These are phyloP conservation scores for Mycena galericulata DNA, from an alignment of 768 basidiomycete species.

Conservation along the genomic window DNA sequence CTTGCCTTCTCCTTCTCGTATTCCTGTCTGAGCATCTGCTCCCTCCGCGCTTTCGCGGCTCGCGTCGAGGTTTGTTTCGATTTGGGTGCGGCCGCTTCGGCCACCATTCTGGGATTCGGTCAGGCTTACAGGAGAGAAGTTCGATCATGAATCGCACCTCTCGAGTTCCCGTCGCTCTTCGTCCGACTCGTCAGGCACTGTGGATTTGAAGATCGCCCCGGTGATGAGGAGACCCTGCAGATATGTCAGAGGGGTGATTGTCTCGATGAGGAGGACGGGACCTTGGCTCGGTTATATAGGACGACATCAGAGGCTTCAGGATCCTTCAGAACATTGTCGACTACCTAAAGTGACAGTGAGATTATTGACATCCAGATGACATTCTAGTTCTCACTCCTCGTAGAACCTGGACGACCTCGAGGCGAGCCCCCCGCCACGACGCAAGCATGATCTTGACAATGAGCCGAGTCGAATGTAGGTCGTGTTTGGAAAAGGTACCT, in stretches of 20 bases:
- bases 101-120: slow-evolving; percentile 74
- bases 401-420: slow-evolving; percentile 93
- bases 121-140: slow-evolving; percentile 19
- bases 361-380: slow-evolving; percentile 9
- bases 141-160: slow-evolving; percentile 63
- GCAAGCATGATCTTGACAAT: slow-evolving; percentile 85
- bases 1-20: slow-evolving; percentile 44
- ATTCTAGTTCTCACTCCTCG: slow-evolving; percentile 61
- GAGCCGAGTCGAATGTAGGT: background rate
- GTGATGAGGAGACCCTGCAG: slow-evolving; percentile 85
- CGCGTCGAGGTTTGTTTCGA: slow-evolving; percentile 60
- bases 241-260: background rate
- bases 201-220: slow-evolving; percentile 90
- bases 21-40: slow-evolving; percentile 54
- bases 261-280: slow-evolving; percentile 62
- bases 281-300: slow-evolving; percentile 88
- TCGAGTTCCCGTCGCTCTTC: slow-evolving; percentile 96
- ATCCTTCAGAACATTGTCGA: slow-evolving; percentile 89
- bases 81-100: slow-evolving; percentile 85
- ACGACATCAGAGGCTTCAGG: slow-evolving; percentile 76
- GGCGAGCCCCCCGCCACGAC: slow-evolving; percentile 96
- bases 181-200: slow-evolving; percentile 90
- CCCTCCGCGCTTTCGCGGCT: slow-evolving; percentile 52
- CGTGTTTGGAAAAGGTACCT: slow-evolving; percentile 54
- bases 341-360: slow-evolving; percentile 58